Evolutionary conservation across 352 stramenopile species (phyloP).

Genomic region (Halophytophthora batemanensis): DNA sequence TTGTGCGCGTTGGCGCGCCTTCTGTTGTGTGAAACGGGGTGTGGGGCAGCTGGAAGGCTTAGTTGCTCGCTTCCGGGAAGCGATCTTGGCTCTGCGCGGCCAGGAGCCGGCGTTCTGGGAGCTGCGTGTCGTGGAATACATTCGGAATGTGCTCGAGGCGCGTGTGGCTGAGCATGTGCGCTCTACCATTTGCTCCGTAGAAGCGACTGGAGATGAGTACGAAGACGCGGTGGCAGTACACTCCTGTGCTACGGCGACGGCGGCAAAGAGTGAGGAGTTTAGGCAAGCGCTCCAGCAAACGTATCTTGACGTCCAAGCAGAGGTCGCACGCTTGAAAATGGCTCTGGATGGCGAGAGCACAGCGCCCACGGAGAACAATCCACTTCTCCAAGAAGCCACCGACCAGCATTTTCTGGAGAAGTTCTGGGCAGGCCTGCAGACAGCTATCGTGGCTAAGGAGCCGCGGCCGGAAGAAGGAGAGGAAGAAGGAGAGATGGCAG

Average conservation of each 20-base stretch:
- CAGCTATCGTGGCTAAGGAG: neutral
- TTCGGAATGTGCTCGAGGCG: conserved; percentile 23
- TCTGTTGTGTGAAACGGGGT: neutral
- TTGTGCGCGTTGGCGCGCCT: neutral
- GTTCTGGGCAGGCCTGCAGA: conserved; percentile 22
- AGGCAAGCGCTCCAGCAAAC: conserved; percentile 12
- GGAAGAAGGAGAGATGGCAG: conserved; percentile 1
- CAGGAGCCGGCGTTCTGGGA: conserved; percentile 59
- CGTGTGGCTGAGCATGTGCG: conserved; percentile 9
- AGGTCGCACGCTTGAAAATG: conserved; percentile 7
- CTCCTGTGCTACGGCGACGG: conserved; percentile 1
- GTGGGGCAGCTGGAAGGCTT: conserved; percentile 26
- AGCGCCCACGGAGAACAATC: neutral
- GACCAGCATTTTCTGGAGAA: conserved; percentile 15
- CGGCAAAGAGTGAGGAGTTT: conserved; percentile 11
- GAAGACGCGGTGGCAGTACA: conserved; percentile 11
- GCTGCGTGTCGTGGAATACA: conserved; percentile 38
- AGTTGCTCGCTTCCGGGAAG: conserved; percentile 30
- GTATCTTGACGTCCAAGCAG: conserved; percentile 8
- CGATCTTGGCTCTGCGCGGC: conserved; percentile 21
- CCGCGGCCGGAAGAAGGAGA: conserved; percentile 9
- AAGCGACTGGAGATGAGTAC: neutral
- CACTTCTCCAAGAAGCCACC: too few relatives aligned
- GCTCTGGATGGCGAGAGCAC: conserved; percentile 3
- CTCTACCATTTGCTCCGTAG: conserved; percentile 1